A percentile compares a stretch with the other conserved stretches of the same genome.
These are phyloP conservation scores for Craterostigma plantagineum DNA, from an alignment of 257 asterid genomes.

Conservation along the genomic window DNA sequence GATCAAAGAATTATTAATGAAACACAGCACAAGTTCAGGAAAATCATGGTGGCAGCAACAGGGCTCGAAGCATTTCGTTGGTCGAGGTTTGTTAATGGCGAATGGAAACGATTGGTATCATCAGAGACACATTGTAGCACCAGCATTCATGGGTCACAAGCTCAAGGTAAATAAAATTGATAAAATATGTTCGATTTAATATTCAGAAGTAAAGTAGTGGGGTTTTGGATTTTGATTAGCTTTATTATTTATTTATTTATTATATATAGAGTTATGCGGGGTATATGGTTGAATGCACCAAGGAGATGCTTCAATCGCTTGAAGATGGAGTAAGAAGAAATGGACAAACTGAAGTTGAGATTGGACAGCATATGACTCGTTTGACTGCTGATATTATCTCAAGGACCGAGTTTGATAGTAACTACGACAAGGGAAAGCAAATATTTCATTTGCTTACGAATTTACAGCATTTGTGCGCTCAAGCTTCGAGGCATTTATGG, in stretches of 20 bases:
- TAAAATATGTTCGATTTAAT: neutral
- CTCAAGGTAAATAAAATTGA: conserved; percentile 56
- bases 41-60: conserved; percentile 81
- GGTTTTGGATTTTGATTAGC: neutral
- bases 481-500: conserved; percentile 49
- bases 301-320: conserved; percentile 36
- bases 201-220: too few species aligned
- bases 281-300: conserved; percentile 71
- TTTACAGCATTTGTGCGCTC: conserved; percentile 49
- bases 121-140: conserved; percentile 81
- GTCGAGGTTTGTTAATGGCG: conserved; percentile 82
- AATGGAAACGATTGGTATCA: conserved; percentile 80
- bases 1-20: conserved; percentile 55
- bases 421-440: conserved; percentile 63
- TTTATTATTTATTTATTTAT: neutral
- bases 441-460: conserved; percentile 42
- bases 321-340: conserved; percentile 13
- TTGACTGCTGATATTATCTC: conserved; percentile 86
- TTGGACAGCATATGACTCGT: conserved; percentile 58
- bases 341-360: conserved; percentile 52
- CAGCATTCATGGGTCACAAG: conserved; percentile 74
- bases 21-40: conserved; percentile 48
- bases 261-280: conserved; percentile 46
- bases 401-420: conserved; percentile 58
- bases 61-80: conserved; percentile 75